A percentile compares a stretch with the other conserved stretches of the same genome.
Evolutionary conservation across 2,329 filamentous ascomycete species (phyloP).

Genomic region (Fusarium abutilonis): DNA sequence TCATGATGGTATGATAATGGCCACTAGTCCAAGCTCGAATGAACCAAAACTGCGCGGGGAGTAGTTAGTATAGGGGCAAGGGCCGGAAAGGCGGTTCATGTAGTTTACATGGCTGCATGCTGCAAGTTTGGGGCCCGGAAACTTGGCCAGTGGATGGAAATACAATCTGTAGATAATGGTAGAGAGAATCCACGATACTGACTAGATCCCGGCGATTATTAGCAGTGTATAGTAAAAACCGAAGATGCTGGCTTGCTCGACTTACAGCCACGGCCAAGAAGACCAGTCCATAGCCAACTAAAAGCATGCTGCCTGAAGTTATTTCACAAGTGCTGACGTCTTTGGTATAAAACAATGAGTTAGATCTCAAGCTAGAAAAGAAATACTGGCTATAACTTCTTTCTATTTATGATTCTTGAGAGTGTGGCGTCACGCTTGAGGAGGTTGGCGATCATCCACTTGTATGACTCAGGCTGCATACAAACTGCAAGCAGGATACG

Average conservation of each 20-base stretch:
- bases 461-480: constrained; percentile 8
- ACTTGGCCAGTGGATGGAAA: constrained; percentile 38
- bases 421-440: neutral
- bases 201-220: neutral
- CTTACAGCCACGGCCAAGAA: neutral
- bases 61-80: neutral
- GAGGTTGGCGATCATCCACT: neutral
- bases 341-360: no score
- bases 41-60: constrained; percentile 2
- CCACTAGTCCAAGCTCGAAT: neutral
- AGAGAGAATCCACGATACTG: neutral
- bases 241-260: accelerated
- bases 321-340: neutral
- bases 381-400: neutral
- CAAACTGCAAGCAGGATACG: neutral
- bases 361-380: neutral
- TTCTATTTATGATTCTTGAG: neutral
- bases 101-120: constrained; percentile 27
- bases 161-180: constrained; percentile 17
- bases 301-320: neutral
- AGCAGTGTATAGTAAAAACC: neutral
- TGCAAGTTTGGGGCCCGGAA: constrained; percentile 37
- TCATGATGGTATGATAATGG: neutral
- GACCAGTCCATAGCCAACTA: neutral
- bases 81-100: neutral